Base-by-base conservation (phyloP, 2,329 filamentous ascomycete species). In the Myriosclerotinia scirpicola region DNA sequence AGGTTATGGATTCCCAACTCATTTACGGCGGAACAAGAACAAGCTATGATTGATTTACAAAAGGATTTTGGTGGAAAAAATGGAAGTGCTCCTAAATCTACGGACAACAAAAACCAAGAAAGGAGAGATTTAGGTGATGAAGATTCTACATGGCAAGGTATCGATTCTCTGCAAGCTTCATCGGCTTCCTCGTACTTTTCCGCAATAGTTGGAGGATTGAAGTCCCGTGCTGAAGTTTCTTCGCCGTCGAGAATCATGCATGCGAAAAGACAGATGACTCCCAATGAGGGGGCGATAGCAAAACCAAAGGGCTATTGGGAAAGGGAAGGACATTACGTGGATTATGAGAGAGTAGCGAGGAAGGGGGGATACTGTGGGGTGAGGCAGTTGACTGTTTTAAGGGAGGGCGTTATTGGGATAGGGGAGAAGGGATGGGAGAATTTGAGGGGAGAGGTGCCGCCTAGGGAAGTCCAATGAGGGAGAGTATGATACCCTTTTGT, bases 291-390 rank as follows among this genome's bases (percentile, higher is more conserved):
- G 8, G 22, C 34, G 22, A 14, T 52, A 17, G 48, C 52, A 20
- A 64, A 64, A 26, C 50, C 62, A 1, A 70, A 67, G 14, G 73
- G 70, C 5, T 72, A 72, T 26, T 76, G 74, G 75, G 63, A 55
- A 0, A 69, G 54, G 8, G 70, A 73, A 17, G 77, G 78, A 1
- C 77, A 76, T 65, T 83, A 80, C 77, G 73, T 77, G 62, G 72
- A 82, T 44, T 78, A 79, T 9, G 74, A 80, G 50, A 77, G 83
- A 34, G 78, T 74, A 4, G 84, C 81, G 1, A 77, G 79, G 58
- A 82, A 80, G 36, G 84, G 84, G 38, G 79, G 84, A 67, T 87
- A 84, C 73, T 88, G 86, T 73, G 84, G 83, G 9, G 79, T 82
- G 4, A 77, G 83, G 38, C 81, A 83, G 71, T 78, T 87, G 74